Evolutionary conservation across 192 early-diverging fungal species (phyloP).

Genomic region (Mortierella claussenii): DNA sequence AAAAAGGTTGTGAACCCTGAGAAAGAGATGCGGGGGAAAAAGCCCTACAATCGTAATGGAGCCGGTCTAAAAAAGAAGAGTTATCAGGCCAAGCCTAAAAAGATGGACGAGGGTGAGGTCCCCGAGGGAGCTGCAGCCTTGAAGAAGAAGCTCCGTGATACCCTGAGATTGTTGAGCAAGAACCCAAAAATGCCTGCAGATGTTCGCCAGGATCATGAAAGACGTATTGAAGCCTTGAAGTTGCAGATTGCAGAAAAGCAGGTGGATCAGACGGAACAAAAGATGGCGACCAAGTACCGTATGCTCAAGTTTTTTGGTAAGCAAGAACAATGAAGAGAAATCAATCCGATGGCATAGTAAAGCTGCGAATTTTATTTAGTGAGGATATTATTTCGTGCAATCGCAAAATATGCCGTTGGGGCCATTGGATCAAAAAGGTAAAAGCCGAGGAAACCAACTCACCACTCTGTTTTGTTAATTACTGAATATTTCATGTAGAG

Average conservation of each 20-base stretch:
- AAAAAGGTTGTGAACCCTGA: slow-evolving; percentile 50
- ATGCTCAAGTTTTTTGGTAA: slow-evolving; percentile 63
- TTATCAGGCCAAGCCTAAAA: slow-evolving; percentile 48
- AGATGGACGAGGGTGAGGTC: slow-evolving; percentile 35
- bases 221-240: slow-evolving; percentile 57
- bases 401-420: no score
- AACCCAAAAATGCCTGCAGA: slow-evolving; percentile 55
- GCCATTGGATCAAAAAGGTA: no score
- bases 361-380: no score
- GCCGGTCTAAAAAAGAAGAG: slow-evolving; percentile 30
- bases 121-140: slow-evolving; percentile 45
- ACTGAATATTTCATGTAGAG: slow-evolving; percentile 29
- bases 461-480: slow-evolving; percentile 6
- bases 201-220: slow-evolving; percentile 38
- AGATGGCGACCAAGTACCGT: slow-evolving; percentile 57
- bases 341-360: no score
- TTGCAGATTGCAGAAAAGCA: slow-evolving; percentile 54
- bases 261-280: slow-evolving; percentile 54
- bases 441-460: no score
- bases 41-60: slow-evolving; percentile 36
- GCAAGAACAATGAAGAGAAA: slow-evolving; percentile 1
- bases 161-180: slow-evolving; percentile 34
- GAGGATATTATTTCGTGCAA: no score
- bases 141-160: slow-evolving; percentile 60
- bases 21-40: slow-evolving; percentile 52